Evolutionary conservation across 306 rosid genomes (phyloP), one percentile per base, ranked within the genome.

Genomic region (Prunus armeniaca): DNA sequence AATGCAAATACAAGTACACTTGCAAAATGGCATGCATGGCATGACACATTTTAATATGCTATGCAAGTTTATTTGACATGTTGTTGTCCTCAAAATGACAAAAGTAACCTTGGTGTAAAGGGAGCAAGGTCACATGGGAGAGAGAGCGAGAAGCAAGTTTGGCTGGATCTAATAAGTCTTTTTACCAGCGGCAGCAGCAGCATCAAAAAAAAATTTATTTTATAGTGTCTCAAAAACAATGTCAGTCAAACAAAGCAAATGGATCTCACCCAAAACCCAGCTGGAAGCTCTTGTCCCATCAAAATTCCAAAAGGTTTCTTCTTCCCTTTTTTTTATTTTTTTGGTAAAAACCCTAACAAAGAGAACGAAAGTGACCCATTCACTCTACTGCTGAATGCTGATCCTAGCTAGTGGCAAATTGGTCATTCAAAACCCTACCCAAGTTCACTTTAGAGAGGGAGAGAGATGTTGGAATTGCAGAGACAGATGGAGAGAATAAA

Each of bases 401-500:
- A 12, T 49, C 52, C 52, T 9, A 24, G 63, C 3, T 17, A 34
- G 63, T 81, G 86, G 88, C 77, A 78, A 61, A 46, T 13, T 80
- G 9, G 90, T 86, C 73, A 71, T 72, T 61, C 1, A 12, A 38
- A 18, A 13, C 5, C 3, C 11, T 6, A 24, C 3, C 13, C 17
- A 12, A 22, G n/a, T 67, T 11, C 24, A 14, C 32, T 34, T 19
- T 76, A 78, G 76, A 67, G 57, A 78, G 56, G 52, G 24, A 55
- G 64, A 76, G 51, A 75, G 9, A 77, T 85, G 93, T 82, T 82
- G 95, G 89, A 86, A 85, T 88, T 80, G 82, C 74, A 74, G 90
- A 85, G 91, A 91, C 94, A 84, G 15, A 72, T 72, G 50, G 47
- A 77, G 58, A 71, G 79, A 67, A 76, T 74, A 75, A 82, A 76